These are phyloP conservation scores for Colletotrichum scovillei DNA, from an alignment of 2,329 filamentous ascomycete species.

Conservation along the genomic window DNA sequence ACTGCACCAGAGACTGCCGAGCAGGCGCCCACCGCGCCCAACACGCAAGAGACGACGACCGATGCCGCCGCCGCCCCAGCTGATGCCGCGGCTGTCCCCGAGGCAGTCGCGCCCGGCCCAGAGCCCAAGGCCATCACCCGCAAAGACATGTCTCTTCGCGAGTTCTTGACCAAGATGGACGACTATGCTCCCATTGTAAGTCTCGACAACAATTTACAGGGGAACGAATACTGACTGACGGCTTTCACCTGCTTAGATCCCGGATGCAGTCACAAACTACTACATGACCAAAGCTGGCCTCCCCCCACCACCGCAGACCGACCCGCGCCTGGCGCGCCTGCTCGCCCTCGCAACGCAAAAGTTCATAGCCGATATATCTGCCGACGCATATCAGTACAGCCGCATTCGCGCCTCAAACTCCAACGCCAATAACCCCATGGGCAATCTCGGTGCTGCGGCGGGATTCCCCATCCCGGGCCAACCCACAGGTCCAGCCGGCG, in stretches of 20 bases:
- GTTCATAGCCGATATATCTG: slow-evolving; percentile 97
- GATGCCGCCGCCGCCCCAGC: slow-evolving; percentile 5
- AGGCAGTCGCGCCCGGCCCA: slow-evolving; percentile 59
- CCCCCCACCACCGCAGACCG: slow-evolving; percentile 89
- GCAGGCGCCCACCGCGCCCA: slow-evolving; percentile 39
- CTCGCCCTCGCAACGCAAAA: slow-evolving; percentile 98
- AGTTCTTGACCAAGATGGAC: slow-evolving; percentile 96
- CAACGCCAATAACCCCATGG: slow-evolving; percentile 91
- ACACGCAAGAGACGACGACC: slow-evolving; percentile 21
- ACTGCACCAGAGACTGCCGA: slow-evolving; percentile 47
- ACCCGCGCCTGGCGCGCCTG: slow-evolving; percentile 89
- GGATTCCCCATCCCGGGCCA: slow-evolving; percentile 76
- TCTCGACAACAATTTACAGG: slow-evolving; percentile 31
- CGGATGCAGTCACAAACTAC: slow-evolving; percentile 96
- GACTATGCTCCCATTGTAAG: slow-evolving; percentile 96
- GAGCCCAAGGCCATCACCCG: slow-evolving; percentile 79
- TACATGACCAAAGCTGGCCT: slow-evolving; percentile 97
- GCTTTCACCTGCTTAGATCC: slow-evolving; percentile 73
- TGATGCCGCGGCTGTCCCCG: slow-evolving; percentile 39
- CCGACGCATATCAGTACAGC: slow-evolving; percentile 97
- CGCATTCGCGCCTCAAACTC: slow-evolving; percentile 92
- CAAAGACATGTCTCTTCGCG: slow-evolving; percentile 91
- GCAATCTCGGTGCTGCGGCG: slow-evolving; percentile 80
- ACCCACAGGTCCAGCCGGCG: slow-evolving; percentile 63
- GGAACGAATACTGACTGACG: background rate